Conservation (phyloP, 2,329 filamentous ascomycete species). For the Hypoxylon sp. region DNA sequence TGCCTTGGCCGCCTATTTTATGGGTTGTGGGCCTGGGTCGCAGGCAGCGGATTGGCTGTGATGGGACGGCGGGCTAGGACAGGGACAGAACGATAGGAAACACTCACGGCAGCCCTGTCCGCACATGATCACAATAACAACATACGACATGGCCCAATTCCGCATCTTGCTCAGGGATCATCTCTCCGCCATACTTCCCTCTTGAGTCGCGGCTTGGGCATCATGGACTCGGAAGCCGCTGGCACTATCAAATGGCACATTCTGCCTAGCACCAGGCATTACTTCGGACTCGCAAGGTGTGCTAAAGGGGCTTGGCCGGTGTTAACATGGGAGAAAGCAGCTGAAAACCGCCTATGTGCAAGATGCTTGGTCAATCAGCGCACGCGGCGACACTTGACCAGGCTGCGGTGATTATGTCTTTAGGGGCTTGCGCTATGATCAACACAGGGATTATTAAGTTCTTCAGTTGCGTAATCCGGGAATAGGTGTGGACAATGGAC, state of each 20-base stretch:
- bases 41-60: conserved; percentile 4
- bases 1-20: not conserved
- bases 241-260: not conserved
- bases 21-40: conserved; percentile 8
- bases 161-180: not conserved
- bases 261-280: conserved; percentile 5
- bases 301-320: conserved; percentile 4
- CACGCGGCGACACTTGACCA: not conserved
- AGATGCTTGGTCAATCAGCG: not conserved
- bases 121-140: not conserved
- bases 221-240: not conserved
- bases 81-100: not conserved
- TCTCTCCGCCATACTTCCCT: not conserved
- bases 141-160: not conserved
- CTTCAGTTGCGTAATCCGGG: not conserved
- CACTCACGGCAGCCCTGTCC: not conserved
- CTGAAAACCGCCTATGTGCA: not conserved
- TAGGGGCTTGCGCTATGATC: not conserved
- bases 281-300: not conserved
- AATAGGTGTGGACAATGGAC: not conserved
- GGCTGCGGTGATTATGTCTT: not conserved
- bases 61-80: not conserved
- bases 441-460: not conserved
- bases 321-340: not conserved
- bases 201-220: not conserved